Percentiles rank a stretch among this genome's conserved stretches.
phyloP scores from a whole-genome alignment of 1,284 basidiomycete genomes.

The Trichosporon sp. region DNA sequence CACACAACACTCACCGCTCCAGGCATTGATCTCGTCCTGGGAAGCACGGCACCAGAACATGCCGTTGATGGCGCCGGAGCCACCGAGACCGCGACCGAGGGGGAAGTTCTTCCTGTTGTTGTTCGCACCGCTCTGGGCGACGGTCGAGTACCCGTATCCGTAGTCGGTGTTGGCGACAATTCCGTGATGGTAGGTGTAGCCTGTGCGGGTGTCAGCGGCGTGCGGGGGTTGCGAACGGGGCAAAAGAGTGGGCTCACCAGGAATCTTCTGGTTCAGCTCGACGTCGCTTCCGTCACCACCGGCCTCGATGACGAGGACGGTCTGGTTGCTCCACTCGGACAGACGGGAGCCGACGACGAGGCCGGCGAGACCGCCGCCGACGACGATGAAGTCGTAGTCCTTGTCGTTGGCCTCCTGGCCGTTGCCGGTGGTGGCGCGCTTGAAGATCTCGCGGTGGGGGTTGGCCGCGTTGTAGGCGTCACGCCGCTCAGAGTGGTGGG shows the following conservation, averaged over 20 bases:
- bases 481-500: not conserved
- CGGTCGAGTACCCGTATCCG: constrained; percentile 64
- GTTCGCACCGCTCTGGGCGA: constrained; percentile 34
- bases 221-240: not conserved
- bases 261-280: constrained; percentile 49
- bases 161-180: constrained; percentile 48
- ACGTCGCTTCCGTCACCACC: constrained; percentile 60
- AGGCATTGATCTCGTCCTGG: constrained; percentile 50
- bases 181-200: constrained; percentile 44
- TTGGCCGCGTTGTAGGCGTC: constrained; percentile 27
- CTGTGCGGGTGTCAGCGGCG: constrained; percentile 16
- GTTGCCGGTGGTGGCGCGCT: constrained; percentile 33
- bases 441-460: constrained; percentile 29
- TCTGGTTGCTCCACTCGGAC: constrained; percentile 63
- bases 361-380: constrained; percentile 65
- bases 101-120: constrained; percentile 53
- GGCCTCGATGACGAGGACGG: constrained; percentile 68
- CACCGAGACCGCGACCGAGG: constrained; percentile 65
- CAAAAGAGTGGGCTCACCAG: constrained; percentile 41
- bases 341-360: constrained; percentile 66
- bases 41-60: constrained; percentile 57
- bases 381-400: constrained; percentile 48
- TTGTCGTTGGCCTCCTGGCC: constrained; percentile 26
- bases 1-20: constrained; percentile 43
- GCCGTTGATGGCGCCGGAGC: constrained; percentile 65